A percentile compares a stretch with the other conserved stretches of the same genome.
phyloP scores from a whole-genome alignment of 352 stramenopile genomes.

The Pythium diclinum region DNA sequence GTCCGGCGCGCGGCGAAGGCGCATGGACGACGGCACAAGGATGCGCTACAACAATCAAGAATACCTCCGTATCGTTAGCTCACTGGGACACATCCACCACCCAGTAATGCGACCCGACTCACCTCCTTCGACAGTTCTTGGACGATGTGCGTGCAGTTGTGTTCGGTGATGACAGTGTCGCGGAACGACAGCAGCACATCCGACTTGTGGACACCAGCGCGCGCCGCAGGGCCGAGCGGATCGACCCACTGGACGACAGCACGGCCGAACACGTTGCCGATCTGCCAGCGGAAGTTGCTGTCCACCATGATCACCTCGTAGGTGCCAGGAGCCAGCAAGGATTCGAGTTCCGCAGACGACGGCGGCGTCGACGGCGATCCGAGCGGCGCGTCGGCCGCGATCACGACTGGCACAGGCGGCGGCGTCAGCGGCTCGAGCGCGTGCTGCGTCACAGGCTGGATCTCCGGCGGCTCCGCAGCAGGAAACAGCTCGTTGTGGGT shows the following conservation, averaged over 20 bases:
- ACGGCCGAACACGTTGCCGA: conserved; percentile 80
- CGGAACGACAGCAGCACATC: conserved; percentile 79
- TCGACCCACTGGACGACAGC: conserved; percentile 80
- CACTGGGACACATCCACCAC: not conserved
- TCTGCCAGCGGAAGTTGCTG: conserved; percentile 76
- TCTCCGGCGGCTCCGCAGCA: conserved; percentile 32
- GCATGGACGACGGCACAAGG: conserved; percentile 62
- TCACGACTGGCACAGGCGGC: conserved; percentile 16
- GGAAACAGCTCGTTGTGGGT: conserved; percentile 29
- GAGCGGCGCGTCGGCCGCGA: conserved; percentile 10
- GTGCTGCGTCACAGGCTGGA: conserved; percentile 52
- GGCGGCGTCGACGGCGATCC: conserved; percentile 28
- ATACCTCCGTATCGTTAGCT: conserved; percentile 3
- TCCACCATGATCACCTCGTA: conserved; percentile 84
- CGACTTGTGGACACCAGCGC: conserved; percentile 78
- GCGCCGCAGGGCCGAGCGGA: conserved; percentile 52
- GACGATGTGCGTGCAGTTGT: conserved; percentile 76
- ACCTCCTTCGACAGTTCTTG: conserved; percentile 78
- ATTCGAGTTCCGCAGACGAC: conserved; percentile 36
- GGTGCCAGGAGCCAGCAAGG: conserved; percentile 54
- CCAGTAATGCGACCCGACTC: conserved; percentile 1
- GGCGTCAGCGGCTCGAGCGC: conserved; percentile 52
- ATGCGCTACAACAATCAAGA: conserved; percentile 36
- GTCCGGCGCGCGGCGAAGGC: conserved; percentile 66
- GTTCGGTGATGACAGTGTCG: conserved; percentile 66